Conservation (phyloP, 495 filamentous ascomycete genomes). For the Amphirosellinia nigrospora region DNA sequence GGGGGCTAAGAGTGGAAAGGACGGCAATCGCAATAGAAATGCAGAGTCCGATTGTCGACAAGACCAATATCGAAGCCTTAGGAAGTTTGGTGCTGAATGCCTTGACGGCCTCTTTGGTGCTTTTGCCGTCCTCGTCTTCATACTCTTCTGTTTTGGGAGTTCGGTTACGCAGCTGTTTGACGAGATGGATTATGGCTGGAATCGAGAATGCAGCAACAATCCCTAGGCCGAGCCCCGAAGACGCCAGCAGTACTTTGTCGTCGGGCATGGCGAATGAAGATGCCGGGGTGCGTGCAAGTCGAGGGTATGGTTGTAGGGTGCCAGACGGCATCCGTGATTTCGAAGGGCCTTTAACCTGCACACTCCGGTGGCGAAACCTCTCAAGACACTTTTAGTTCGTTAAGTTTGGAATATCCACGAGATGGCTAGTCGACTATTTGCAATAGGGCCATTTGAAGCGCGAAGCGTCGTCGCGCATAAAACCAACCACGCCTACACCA, state of each 20-base stretch:
- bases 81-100: constrained; percentile 58
- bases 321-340: background rate
- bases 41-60: constrained; percentile 51
- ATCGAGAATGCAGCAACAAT: constrained; percentile 45
- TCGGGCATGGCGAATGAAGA: constrained; percentile 11
- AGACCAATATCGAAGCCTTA: constrained; percentile 52
- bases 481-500: background rate
- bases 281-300: background rate
- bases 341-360: background rate
- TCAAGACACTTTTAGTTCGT: background rate
- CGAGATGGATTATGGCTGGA: constrained; percentile 42
- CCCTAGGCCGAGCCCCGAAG: constrained; percentile 35
- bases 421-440: background rate
- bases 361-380: background rate
- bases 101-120: constrained; percentile 61
- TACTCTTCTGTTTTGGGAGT: constrained; percentile 52
- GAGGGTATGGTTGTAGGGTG: background rate
- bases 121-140: constrained; percentile 67
- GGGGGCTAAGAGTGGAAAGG: constrained; percentile 41
- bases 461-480: background rate
- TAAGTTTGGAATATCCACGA: background rate
- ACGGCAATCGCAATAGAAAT: constrained; percentile 53
- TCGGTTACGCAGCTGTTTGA: constrained; percentile 37
- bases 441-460: constrained; percentile 7
- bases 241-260: constrained; percentile 12